Conservation (phyloP, 2,329 filamentous ascomycete species). For the Cladophialophora psammophila region DNA sequence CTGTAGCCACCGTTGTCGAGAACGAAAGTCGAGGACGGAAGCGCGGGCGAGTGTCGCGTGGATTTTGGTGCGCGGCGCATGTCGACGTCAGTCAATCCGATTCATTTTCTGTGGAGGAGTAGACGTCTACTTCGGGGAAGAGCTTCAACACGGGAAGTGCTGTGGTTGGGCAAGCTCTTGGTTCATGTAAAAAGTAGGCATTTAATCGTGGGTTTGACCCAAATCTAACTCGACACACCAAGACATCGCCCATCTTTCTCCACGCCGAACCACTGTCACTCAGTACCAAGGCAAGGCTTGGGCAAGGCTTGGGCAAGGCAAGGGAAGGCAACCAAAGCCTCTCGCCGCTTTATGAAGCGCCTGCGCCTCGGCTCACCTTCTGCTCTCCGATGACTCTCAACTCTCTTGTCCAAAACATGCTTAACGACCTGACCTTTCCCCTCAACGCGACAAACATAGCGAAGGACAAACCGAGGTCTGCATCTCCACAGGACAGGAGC, state of each 20-base stretch:
- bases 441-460: too few species aligned
- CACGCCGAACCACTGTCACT: too few species aligned
- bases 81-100: background rate
- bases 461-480: too few species aligned
- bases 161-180: background rate
- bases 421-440: too few species aligned
- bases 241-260: background rate
- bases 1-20: slow-evolving; percentile 93
- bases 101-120: background rate
- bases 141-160: background rate
- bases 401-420: background rate
- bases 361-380: background rate
- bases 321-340: background rate
- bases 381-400: background rate
- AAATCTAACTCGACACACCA: background rate
- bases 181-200: background rate
- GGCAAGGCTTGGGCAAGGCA: too few species aligned
- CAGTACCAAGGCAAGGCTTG: too few species aligned
- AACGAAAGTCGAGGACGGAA: slow-evolving; percentile 75
- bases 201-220: background rate
- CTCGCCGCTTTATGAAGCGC: background rate
- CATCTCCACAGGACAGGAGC: too few species aligned
- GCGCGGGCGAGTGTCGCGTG: slow-evolving; percentile 55
- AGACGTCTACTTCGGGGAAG: background rate
- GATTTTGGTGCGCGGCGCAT: slow-evolving; percentile 56